Conservation (phyloP, 108 stramenopile species). For the Nitzschia palea region DNA sequence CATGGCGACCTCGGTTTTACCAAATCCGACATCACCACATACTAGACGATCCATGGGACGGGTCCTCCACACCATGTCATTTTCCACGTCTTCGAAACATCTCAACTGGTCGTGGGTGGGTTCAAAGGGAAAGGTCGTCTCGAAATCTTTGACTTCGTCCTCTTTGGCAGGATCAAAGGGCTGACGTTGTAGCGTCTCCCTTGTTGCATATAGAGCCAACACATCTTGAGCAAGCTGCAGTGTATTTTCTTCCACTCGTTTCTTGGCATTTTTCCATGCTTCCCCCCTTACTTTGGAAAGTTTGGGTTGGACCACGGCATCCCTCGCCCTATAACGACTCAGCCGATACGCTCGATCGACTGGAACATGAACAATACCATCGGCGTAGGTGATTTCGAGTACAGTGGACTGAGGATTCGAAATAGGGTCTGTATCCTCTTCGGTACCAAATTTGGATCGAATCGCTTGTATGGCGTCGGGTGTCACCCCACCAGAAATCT, state of each 20-base stretch:
- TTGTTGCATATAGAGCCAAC: conserved; percentile 62
- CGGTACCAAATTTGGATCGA: conserved; percentile 64
- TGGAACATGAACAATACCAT: conserved; percentile 81
- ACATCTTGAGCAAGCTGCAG: conserved; percentile 79
- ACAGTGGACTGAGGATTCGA: conserved; percentile 76
- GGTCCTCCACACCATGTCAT: conserved; percentile 93
- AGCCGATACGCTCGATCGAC: conserved; percentile 81
- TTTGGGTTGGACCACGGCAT: conserved; percentile 71
- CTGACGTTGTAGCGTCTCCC: conserved; percentile 60
- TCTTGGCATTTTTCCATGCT: conserved; percentile 76
- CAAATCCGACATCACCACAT: conserved; percentile 97
- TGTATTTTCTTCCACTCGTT: conserved; percentile 71
- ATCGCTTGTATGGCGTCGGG: conserved; percentile 58
- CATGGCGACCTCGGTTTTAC: conserved; percentile 96
- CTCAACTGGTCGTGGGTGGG: conserved; percentile 87
- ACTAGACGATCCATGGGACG: conserved; percentile 96
- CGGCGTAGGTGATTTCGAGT: conserved; percentile 70
- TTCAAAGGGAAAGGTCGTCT: conserved; percentile 68
- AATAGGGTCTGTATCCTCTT: conserved; percentile 66
- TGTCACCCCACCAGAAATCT: conserved; percentile 27
- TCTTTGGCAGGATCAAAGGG: conserved; percentile 73
- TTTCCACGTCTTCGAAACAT: conserved; percentile 87
- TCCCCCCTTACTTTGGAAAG: conserved; percentile 73
- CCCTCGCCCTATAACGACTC: conserved; percentile 75
- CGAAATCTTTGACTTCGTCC: conserved; percentile 65